phyloP scores from a whole-genome alignment of 805 yeast species.

The Debaryomyces castellii region DNA sequence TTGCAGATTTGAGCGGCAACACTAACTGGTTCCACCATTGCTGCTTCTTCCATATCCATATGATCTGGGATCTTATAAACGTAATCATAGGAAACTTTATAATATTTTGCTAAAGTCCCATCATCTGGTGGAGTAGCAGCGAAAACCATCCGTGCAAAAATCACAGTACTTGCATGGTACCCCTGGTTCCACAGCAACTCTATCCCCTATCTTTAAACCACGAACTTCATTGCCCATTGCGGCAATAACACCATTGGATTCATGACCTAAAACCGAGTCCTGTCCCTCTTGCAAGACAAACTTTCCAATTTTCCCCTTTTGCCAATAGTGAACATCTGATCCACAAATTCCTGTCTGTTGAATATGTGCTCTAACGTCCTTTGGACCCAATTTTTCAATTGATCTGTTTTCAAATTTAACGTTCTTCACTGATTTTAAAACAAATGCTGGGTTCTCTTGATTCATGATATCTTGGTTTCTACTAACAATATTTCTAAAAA shows the following conservation, averaged over 20 bases:
- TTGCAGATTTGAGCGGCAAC: constrained; percentile 22
- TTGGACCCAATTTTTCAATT: constrained; percentile 11
- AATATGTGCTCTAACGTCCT: constrained; percentile 17
- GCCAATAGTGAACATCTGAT: constrained; percentile 19
- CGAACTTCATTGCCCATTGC: constrained; percentile 50
- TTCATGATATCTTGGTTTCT: constrained; percentile 4
- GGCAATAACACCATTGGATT: constrained; percentile 44
- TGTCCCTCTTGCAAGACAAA: constrained; percentile 24
- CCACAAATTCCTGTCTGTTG: constrained; percentile 22
- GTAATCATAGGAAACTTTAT: constrained; percentile 13
- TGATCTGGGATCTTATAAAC: constrained; percentile 21
- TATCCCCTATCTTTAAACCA: constrained; percentile 43
- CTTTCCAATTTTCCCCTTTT: constrained; percentile 22
- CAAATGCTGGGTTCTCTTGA: constrained; percentile 13
- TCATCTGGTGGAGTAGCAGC: constrained; percentile 22
- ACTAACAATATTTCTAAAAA: neutral
- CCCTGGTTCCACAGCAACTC: constrained; percentile 57
- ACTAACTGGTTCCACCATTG: constrained; percentile 19
- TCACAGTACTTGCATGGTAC: constrained; percentile 42
- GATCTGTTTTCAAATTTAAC: constrained; percentile 13
- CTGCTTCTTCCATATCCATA: constrained; percentile 20
- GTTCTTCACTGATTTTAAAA: constrained; percentile 13
- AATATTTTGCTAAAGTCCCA: constrained; percentile 15
- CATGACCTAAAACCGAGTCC: constrained; percentile 44
- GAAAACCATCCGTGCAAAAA: constrained; percentile 18